Evolutionary conservation across 2,329 filamentous ascomycete genomes (phyloP).

Genomic region (Hypoxylon sp.): DNA sequence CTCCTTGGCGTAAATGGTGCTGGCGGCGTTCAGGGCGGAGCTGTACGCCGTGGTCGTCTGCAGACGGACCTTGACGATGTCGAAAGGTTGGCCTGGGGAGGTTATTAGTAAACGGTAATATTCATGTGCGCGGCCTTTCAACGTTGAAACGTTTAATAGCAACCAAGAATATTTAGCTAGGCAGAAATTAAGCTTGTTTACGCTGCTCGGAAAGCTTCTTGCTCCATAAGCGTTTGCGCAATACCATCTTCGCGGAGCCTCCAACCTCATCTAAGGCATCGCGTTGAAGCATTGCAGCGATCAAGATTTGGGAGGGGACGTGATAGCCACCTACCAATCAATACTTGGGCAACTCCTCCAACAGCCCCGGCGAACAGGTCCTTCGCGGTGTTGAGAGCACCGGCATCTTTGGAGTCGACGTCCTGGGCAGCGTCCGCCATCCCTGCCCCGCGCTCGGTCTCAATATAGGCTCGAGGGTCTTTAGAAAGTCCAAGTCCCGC

Average conservation of each 20-base stretch:
- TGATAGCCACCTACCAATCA: constrained; percentile 77
- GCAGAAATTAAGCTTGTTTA: neutral
- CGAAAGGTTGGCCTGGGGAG: constrained; percentile 73
- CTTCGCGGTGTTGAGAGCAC: constrained; percentile 75
- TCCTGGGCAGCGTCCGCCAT: constrained; percentile 52
- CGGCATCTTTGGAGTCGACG: constrained; percentile 47
- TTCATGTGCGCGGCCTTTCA: too few relatives aligned
- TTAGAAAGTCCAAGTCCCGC: neutral
- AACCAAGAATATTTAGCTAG: neutral
- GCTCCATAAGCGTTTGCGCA: neutral
- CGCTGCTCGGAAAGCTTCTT: neutral
- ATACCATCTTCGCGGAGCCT: constrained; percentile 7
- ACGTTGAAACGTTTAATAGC: too few relatives aligned
- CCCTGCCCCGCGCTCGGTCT: constrained; percentile 24
- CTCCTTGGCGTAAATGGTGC: constrained; percentile 87
- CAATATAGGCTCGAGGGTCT: constrained; percentile 17
- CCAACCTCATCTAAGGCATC: constrained; percentile 23
- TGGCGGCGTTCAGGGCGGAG: constrained; percentile 82
- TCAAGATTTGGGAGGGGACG: neutral
- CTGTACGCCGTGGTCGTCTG: constrained; percentile 88
- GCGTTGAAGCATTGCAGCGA: neutral
- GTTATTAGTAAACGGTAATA: constrained; percentile 13
- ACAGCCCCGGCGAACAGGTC: constrained; percentile 92
- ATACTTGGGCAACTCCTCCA: constrained; percentile 92
- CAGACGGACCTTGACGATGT: constrained; percentile 97